These are phyloP conservation scores for Wickerhamomyces alni DNA, from an alignment of 805 yeast species.

Conservation along the genomic window DNA sequence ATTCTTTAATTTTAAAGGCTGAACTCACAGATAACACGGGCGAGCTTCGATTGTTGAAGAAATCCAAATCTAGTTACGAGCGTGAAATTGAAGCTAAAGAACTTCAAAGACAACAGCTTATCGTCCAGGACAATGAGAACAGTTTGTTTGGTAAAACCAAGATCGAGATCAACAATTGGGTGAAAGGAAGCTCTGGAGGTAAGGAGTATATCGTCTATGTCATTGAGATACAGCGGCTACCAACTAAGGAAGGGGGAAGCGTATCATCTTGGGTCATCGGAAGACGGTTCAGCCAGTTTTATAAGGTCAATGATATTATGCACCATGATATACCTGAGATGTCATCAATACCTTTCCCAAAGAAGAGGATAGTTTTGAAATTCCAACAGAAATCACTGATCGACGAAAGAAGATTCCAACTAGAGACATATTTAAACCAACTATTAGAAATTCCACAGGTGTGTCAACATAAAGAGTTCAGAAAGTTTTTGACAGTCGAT, in stretches of 20 bases:
- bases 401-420: slow-evolving; percentile 53
- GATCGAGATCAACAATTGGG: slow-evolving; percentile 41
- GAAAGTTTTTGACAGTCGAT: slow-evolving; percentile 60
- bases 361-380: slow-evolving; percentile 60
- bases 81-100: slow-evolving; percentile 73
- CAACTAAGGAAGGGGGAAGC: slow-evolving; percentile 34
- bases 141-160: slow-evolving; percentile 64
- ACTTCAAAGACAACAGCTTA: slow-evolving; percentile 69
- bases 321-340: slow-evolving; percentile 46
- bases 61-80: slow-evolving; percentile 60
- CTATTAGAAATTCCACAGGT: slow-evolving; percentile 60
- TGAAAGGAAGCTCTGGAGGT: slow-evolving; percentile 47
- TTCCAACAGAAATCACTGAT: slow-evolving; percentile 60
- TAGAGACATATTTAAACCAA: slow-evolving; percentile 56
- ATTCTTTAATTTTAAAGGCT: slow-evolving; percentile 70
- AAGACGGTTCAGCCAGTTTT: slow-evolving; percentile 80
- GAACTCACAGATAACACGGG: slow-evolving; percentile 73
- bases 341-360: slow-evolving; percentile 46
- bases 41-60: slow-evolving; percentile 61
- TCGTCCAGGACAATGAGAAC: slow-evolving; percentile 78
- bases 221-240: slow-evolving; percentile 62
- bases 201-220: slow-evolving; percentile 65
- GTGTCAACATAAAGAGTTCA: slow-evolving; percentile 65
- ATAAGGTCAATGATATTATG: slow-evolving; percentile 60
- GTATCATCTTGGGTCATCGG: slow-evolving; percentile 89